Evolutionary conservation across 2,329 filamentous ascomycete genomes (phyloP), one percentile per base, ranked within the genome.

Genomic region (Fusarium sp.): DNA sequence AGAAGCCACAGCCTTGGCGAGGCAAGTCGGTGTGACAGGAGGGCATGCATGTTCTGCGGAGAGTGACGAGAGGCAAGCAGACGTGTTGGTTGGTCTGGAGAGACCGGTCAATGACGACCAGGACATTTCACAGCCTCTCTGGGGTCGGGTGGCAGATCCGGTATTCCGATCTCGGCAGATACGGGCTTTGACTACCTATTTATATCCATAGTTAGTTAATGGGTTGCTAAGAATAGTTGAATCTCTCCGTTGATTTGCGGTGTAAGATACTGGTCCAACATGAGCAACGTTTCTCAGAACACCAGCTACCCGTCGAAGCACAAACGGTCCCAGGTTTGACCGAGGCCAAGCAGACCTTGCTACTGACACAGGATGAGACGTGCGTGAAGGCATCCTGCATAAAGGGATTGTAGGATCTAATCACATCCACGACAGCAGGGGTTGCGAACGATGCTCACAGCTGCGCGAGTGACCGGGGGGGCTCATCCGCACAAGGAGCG

Each of bases 21-120:
- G 14, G 18, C 62, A 61, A 65, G 54, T 67, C 62, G 70, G 58
- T 66, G 62, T 73, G 70, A 63, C 54, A 61, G 27, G 35, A 70
- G 16, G 31, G 29, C 52, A 67, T 64, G 14, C 35, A 52, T 52
- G 24, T 18, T 42, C 22, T 63, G 20, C 38, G 27, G 42, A 38
- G 50, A 56, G 34, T 47, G 29, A 61, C 52, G 58, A 27, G 27
- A 67, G 34, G 58, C 34, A 40, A 35, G 58, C 34, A 40, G 14
- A 52, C 34, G 40, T 42, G 35, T 54, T 61, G 47, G 54, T 52
- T 60, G 66, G 66, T 35, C 62, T 29, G 13, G 47, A 52, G 27
- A 70, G 70, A 27, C 66, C 27, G 42, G 27, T 38, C 50, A 29
- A 59, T 54, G 47, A 52, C 40, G 20, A 40, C 22, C 14, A 50